Base-by-base conservation (phyloP, 352 stramenopile species). In the Pythium coloratum region DNA sequence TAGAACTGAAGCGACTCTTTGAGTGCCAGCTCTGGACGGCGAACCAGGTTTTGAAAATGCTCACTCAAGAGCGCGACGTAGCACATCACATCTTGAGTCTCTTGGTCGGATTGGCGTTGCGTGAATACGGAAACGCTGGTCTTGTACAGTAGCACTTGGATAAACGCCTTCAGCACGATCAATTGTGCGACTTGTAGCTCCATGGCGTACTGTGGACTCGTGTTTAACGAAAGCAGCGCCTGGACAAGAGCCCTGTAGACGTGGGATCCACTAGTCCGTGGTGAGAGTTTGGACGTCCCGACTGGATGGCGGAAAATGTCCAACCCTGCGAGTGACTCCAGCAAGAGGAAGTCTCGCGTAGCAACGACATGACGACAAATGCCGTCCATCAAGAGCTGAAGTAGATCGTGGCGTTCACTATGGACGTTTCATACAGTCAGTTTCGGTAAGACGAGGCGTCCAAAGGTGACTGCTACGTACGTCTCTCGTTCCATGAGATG, bases 1-100 rank as follows among this genome's bases (percentile, higher is more conserved):
- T 89, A 89, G 66, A 91, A 91, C 8, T 77, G 67, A 2, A 92
- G 66, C 9, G 82, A 88, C 50, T 92, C 82, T 28, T 67, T 80
- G 40, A 92, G 76, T 0, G 73, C 70, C 5, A 86, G 36, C 8
- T 74, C 56, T 12, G 66, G 71, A 12, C 66, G 56, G 10, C 64
- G 72, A 6, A 84, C 42, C 16, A 88, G 70, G 1, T 73, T 69
- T 38, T 88, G 74, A 56, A 84, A 88, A 38, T 92, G 83, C 3
- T 72, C 67, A 24, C 73, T 81, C 30, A 91, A 63, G 10, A 94
- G 66, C 12, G 77, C 71, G 8, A 83, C 78, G 59, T 91, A 92
- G 55, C 76, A 84, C 24, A 84, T 50, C 20, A 76, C 66, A 33
- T 78, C 67, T 0, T 59, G 20, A 13, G 67, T 60, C 55, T 70